Evolutionary conservation across 768 basidiomycete species (phyloP).

Genomic region (Pleurotus tuber-regium): DNA sequence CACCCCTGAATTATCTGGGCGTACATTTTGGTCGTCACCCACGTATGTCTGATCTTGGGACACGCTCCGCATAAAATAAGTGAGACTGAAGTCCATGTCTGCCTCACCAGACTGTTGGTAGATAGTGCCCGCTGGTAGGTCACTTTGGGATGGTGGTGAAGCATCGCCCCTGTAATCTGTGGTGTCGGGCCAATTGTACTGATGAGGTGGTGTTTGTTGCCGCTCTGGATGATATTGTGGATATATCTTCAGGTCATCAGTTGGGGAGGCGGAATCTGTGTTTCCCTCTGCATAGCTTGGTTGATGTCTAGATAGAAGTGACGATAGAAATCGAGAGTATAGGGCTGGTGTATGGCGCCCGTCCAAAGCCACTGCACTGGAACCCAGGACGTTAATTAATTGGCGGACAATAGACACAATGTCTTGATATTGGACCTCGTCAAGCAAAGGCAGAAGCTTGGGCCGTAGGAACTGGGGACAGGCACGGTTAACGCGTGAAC

Average conservation of each 20-base stretch:
- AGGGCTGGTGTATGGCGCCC: constrained; percentile 55
- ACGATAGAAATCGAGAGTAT: constrained; percentile 54
- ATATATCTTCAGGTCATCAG: constrained; percentile 18
- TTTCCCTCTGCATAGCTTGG: background rate
- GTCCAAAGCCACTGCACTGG: constrained; percentile 51
- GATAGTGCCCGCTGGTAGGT: constrained; percentile 16
- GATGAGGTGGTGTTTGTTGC: constrained; percentile 25
- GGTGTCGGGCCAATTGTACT: constrained; percentile 46
- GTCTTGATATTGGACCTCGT: constrained; percentile 33
- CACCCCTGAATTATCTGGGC: background rate
- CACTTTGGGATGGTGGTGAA: constrained; percentile 10
- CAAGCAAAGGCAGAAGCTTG: constrained; percentile 41
- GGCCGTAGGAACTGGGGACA: constrained; percentile 46
- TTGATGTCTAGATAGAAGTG: constrained; percentile 40
- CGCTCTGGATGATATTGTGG: constrained; percentile 22
- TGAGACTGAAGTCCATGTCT: constrained; percentile 48
- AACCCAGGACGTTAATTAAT: constrained; percentile 45
- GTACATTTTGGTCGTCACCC: background rate
- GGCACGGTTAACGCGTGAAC: constrained; percentile 1
- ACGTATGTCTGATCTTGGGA: constrained; percentile 18
- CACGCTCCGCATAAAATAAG: constrained; percentile 42
- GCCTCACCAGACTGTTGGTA: constrained; percentile 23
- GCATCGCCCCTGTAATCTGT: constrained; percentile 15
- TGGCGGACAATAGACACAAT: constrained; percentile 42
- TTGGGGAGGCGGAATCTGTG: too few relatives aligned